phyloP scores from a whole-genome alignment of 306 rosid species.

The Gynostemma pentaphyllum region DNA sequence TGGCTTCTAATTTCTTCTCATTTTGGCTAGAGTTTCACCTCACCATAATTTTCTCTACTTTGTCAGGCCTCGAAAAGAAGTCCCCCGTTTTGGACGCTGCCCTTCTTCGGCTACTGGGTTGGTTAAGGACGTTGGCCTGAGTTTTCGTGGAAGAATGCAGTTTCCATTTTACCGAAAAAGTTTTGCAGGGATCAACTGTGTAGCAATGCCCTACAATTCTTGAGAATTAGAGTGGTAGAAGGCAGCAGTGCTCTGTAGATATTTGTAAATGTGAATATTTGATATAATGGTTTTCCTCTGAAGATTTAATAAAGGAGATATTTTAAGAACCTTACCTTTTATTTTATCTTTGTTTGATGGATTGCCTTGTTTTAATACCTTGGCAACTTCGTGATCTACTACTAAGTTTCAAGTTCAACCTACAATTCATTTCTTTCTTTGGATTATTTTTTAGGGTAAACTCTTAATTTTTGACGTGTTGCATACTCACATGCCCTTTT shows the following conservation, averaged over 20 bases:
- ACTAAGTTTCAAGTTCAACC: too few relatives aligned
- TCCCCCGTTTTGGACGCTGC: constrained; percentile 62
- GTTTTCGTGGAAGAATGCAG: constrained; percentile 6
- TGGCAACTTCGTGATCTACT: too few relatives aligned
- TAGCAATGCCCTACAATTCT: not conserved
- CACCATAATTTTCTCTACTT: constrained; percentile 2
- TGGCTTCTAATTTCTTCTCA: not conserved
- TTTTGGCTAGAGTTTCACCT: not conserved
- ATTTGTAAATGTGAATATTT: too few relatives aligned
- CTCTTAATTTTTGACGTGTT: too few relatives aligned
- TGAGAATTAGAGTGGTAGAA: not conserved
- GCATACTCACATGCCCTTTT: too few relatives aligned
- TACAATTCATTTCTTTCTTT: too few relatives aligned
- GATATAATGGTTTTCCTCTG: too few relatives aligned
- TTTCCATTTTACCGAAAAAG: not conserved
- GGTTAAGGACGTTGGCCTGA: constrained; percentile 80
- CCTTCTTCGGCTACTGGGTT: constrained; percentile 66
- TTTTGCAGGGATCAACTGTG: not conserved
- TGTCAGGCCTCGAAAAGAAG: constrained; percentile 74
- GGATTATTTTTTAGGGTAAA: too few relatives aligned
- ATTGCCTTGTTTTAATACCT: too few relatives aligned
- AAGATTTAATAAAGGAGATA: too few relatives aligned
- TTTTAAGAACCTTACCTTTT: too few relatives aligned
- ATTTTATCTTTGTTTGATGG: too few relatives aligned
- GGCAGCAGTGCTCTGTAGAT: not conserved